Evolutionary conservation across 257 asterid genomes (phyloP), one percentile per base, ranked within the genome.

Genomic region (Fraxinus anomala): DNA sequence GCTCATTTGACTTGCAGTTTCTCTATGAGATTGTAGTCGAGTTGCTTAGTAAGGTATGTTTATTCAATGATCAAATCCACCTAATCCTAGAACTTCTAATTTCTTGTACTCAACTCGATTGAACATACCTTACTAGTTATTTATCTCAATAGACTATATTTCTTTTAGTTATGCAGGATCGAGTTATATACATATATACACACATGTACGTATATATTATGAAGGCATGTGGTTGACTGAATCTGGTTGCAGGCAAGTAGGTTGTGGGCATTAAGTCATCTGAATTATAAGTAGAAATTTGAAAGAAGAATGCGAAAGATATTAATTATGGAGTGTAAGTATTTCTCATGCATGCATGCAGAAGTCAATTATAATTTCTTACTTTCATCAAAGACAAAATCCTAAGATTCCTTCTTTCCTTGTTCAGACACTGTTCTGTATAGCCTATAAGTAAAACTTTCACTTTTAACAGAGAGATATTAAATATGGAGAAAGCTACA

Each of bases 401-500:
- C 34, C 39, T 28, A 37, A 77, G 76, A 81, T 65, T 51, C 76
- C 79, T 67, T 67, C 36, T 80, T 83, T 81, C 79, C 81, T 56
- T 67, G 42, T 83, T 72, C 75, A 42, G 47, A 74, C 49, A 56
- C 68, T 82, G 40, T 78, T 65, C 72, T 68, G 44, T 73, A 79
- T 75, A 76, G 42, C 63, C 75, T 72, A 61, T 6, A 24, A 23
- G 31, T 54, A 73, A 77, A 75, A 13, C 30, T 69, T 61, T 66
- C 84, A 72, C 77, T 77, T 81, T 80, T 89, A 76, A 59, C 82
- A 51, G 69, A 69, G 70, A 74, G 74, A 74, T 51, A 67, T 75
- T 77, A 75, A 84, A 81, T 86, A 80, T 61, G 74, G 61, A 82
- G 86, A 88, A 73, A 88, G 81, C 76, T 74, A 65, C 82, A 70